Percentiles rank a stretch among this genome's conserved stretches.
Conservation (phyloP, 352 stramenopile genomes). For the Pythium sp. region DNA sequence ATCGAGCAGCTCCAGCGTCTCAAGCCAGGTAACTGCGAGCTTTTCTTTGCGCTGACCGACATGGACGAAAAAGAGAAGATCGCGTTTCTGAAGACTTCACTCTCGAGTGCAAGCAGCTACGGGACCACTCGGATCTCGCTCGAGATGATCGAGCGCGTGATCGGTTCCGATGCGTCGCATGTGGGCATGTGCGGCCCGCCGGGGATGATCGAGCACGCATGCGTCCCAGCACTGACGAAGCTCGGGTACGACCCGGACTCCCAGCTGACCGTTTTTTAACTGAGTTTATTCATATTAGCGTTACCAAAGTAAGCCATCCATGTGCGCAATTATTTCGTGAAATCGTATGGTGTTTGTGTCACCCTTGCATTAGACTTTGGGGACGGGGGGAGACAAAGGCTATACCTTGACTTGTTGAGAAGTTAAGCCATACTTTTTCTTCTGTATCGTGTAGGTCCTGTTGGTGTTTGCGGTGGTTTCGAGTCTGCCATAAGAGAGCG, state of each 20-base stretch:
- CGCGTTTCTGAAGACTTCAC: slow-evolving; percentile 35
- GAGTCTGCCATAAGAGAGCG: too few species aligned
- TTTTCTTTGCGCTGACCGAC: slow-evolving; percentile 42
- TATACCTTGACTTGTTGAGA: too few species aligned
- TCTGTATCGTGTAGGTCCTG: too few species aligned
- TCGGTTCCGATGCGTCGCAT: slow-evolving; percentile 65
- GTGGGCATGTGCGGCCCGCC: slow-evolving; percentile 92
- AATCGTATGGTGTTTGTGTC: background rate
- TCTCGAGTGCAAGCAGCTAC: slow-evolving; percentile 28
- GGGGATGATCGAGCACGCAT: slow-evolving; percentile 94
- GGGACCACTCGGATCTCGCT: slow-evolving; percentile 84
- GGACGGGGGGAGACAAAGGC: too few species aligned
- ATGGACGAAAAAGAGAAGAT: slow-evolving; percentile 46
- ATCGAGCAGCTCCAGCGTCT: slow-evolving; percentile 68
- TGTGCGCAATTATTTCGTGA: background rate
- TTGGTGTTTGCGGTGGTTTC: too few species aligned
- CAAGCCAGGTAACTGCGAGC: slow-evolving; percentile 34
- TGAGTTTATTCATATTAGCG: too few species aligned
- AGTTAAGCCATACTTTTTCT: too few species aligned
- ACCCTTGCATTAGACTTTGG: too few species aligned
- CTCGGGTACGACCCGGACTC: slow-evolving; percentile 84
- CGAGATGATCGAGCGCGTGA: slow-evolving; percentile 82
- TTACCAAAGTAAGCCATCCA: background rate
- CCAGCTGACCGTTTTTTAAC: slow-evolving; percentile 49
- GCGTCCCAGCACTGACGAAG: slow-evolving; percentile 81